Conservation (phyloP, 352 stramenopile genomes). For the Aphanomyces stellatus region DNA sequence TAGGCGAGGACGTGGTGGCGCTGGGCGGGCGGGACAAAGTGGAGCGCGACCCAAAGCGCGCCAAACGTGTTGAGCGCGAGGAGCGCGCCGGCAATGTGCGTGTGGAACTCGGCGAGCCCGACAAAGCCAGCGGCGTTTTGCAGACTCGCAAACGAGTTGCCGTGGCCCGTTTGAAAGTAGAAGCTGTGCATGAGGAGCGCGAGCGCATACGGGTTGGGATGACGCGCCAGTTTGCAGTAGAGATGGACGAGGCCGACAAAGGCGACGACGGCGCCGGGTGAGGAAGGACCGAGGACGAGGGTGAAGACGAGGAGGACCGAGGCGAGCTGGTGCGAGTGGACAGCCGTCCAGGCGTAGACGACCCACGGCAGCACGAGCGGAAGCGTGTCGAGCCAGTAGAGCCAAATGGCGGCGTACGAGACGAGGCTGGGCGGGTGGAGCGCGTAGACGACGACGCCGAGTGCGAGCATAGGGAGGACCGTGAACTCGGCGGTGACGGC, state of each 20-base stretch:
- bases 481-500: neutral
- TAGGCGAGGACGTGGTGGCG: slow-evolving; percentile 28
- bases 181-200: slow-evolving; percentile 34
- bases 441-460: neutral
- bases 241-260: neutral
- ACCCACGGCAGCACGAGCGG: slow-evolving; percentile 9
- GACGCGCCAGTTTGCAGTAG: neutral
- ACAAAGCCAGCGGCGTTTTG: slow-evolving; percentile 87
- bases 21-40: neutral
- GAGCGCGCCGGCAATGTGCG: slow-evolving; percentile 58
- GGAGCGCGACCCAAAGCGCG: slow-evolving; percentile 26
- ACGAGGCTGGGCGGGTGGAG: neutral
- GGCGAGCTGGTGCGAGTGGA: neutral
- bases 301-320: slow-evolving; percentile 35
- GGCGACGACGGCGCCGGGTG: slow-evolving; percentile 34
- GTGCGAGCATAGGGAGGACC: neutral
- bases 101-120: slow-evolving; percentile 80
- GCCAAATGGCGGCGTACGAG: neutral
- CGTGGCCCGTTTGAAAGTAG: slow-evolving; percentile 70
- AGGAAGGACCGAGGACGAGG: slow-evolving; percentile 56
- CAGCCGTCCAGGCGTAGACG: neutral
- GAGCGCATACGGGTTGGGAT: neutral
- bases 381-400: slow-evolving; percentile 7
- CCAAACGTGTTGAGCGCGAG: slow-evolving; percentile 86
- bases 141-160: slow-evolving; percentile 85